These are phyloP conservation scores for Gaultheria prostrata DNA, from an alignment of 148 eudicot species.

Conservation along the genomic window DNA sequence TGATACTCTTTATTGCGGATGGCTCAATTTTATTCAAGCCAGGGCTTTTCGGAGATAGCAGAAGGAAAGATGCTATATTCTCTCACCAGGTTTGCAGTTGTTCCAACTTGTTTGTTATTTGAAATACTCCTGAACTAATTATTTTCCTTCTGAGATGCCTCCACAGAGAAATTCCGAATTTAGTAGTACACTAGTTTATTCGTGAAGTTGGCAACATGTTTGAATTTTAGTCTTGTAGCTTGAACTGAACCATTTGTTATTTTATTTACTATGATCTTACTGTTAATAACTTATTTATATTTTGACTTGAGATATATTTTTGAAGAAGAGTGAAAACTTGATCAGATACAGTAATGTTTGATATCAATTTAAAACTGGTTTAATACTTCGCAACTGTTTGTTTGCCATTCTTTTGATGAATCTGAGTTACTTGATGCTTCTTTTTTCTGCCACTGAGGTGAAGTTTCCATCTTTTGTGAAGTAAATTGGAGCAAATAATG, in stretches of 20 bases:
- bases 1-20: background rate
- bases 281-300: background rate
- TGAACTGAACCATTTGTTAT: background rate
- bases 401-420: background rate
- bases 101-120: background rate
- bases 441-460: background rate
- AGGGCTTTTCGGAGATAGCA: background rate
- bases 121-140: background rate
- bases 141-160: background rate
- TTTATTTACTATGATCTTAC: background rate
- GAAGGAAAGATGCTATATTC: background rate
- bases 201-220: background rate
- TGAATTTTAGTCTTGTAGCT: too few relatives aligned
- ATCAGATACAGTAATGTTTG: background rate
- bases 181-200: background rate
- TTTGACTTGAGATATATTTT: background rate
- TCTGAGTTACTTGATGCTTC: background rate
- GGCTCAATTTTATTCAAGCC: background rate
- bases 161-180: background rate
- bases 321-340: conserved; percentile 2
- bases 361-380: background rate
- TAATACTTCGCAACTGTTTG: background rate
- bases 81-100: background rate
- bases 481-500: background rate
- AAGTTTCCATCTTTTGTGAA: background rate